phyloP scores from a whole-genome alignment of 2,329 filamentous ascomycete species.

The Paramyrothecium sp. region DNA sequence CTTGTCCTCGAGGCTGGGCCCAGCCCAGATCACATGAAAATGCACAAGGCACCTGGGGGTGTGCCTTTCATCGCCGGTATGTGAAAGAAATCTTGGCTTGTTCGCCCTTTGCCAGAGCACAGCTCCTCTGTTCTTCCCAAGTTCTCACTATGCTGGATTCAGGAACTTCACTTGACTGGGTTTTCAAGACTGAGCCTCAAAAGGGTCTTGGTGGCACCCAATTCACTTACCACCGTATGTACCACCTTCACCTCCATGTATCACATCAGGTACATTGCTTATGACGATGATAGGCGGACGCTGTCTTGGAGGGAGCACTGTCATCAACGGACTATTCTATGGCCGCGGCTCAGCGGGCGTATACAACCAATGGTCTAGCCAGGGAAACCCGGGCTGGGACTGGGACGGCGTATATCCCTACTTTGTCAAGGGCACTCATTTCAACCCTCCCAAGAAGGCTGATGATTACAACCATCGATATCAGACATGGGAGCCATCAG shows the following conservation, averaged over 20 bases:
- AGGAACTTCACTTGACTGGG: neutral
- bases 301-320: neutral
- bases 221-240: neutral
- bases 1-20: neutral
- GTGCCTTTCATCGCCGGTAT: too few relatives aligned
- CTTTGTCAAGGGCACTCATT: neutral
- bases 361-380: neutral
- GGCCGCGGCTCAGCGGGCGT: neutral
- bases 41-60: neutral
- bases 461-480: too few relatives aligned
- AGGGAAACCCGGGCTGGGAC: neutral
- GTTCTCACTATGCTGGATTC: too few relatives aligned
- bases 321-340: neutral
- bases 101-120: too few relatives aligned
- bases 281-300: too few relatives aligned
- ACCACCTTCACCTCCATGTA: too few relatives aligned
- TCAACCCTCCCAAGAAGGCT: too few relatives aligned
- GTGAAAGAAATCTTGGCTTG: too few relatives aligned
- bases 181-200: neutral
- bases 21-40: neutral
- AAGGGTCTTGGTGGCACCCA: neutral
- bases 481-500: neutral
- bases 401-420: neutral
- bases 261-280: too few relatives aligned
- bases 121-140: too few relatives aligned